Evolutionary conservation across 441 rosid species (phyloP), one percentile per base, ranked within the genome.

Genomic region (Gossypium lobatum): DNA sequence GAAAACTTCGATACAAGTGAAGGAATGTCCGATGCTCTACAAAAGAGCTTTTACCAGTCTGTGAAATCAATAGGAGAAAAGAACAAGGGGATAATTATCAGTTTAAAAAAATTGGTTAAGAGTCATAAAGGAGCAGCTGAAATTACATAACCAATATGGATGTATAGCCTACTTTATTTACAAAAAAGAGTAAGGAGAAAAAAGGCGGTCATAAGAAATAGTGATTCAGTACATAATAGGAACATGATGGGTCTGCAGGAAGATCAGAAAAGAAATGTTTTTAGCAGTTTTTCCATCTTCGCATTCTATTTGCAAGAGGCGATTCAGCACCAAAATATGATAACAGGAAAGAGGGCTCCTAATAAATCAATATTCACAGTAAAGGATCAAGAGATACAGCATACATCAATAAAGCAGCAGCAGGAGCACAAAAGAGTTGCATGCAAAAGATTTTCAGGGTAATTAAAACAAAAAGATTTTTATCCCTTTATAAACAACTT

Each of bases 1-100:
- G 96, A 73, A 96, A 96, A 80, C 99, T 96, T 74, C 97, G 87
- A 82, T 91, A 96, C 75, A 96, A 83, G 83, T 96, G 99, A 79
- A 96, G 93, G 84, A 91, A 96, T 69, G 99, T 88, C 72, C 99
- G 95, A 79, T 96, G 99, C 90, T 96, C 99, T 58, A 96, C 98
- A 70, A 94, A 96, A 73, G 95, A 81, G 86, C 98, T 90, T 87
- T 96, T 96, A 65, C 95, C 99, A 69, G 98, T 91, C 99, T 96
- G 85, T 70, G 71, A 85, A 78, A 64, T 69, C 66, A 55, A 45
- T 13, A 65, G 75, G 1, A 71, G 71, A 21, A 60, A 68, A 68
- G 20, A 46, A 17, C 18, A 62, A 20, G 2, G 37, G 2, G 17
- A 70, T 18, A 13, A 34, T 17, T 28, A 69, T 26, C 21, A 11